Evolutionary conservation across 208 protist genomes (phyloP).

Genomic region (Leishmania tarentolae): DNA sequence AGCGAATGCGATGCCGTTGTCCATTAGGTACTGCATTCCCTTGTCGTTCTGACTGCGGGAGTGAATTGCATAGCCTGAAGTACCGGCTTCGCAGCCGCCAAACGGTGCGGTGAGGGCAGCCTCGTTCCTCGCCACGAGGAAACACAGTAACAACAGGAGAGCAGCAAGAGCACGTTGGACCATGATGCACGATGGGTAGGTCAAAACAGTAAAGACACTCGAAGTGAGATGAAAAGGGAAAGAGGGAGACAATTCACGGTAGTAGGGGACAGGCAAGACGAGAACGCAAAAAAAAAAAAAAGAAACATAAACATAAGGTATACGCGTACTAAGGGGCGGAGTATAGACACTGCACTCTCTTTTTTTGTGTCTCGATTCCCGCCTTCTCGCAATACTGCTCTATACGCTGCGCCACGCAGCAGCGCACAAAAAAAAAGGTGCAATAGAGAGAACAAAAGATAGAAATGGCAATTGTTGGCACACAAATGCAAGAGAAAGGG

Average conservation of each 20-base stretch:
- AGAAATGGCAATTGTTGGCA: neutral
- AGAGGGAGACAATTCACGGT: neutral
- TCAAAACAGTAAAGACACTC: neutral
- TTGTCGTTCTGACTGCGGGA: constrained; percentile 37
- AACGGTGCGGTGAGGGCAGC: constrained; percentile 10
- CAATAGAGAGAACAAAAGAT: constrained; percentile 1
- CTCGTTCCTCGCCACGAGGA: constrained; percentile 14
- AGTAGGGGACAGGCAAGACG: neutral
- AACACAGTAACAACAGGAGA: constrained; percentile 10
- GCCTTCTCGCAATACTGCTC: neutral
- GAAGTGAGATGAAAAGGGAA: neutral
- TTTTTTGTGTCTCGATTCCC: neutral
- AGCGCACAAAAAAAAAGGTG: neutral
- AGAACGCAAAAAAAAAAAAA: neutral
- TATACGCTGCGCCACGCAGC: neutral
- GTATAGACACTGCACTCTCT: neutral
- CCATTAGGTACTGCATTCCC: constrained; percentile 36
- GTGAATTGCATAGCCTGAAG: constrained; percentile 22
- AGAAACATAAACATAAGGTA: neutral
- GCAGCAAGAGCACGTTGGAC: neutral
- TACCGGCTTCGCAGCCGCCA: constrained; percentile 24
- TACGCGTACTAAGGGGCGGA: neutral
- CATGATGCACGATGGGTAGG: neutral
- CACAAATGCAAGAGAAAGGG: neutral
- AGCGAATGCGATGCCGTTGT: constrained; percentile 27